Conservation (phyloP, 352 stramenopile genomes). For the Phytophthora lateralis region DNA sequence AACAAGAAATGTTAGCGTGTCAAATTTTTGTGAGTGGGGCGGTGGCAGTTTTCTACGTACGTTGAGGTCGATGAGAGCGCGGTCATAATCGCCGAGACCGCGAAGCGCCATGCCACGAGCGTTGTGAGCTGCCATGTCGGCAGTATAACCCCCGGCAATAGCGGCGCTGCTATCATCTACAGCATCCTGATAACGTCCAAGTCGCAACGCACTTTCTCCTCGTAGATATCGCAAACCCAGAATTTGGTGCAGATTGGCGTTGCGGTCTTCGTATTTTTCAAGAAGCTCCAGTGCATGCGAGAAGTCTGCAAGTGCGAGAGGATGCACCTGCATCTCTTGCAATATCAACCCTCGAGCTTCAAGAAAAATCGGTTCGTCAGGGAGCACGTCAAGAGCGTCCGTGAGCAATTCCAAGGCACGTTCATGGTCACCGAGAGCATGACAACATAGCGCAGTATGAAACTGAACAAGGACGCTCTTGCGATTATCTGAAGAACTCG, state of each 20-base stretch:
- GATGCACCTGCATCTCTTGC: constrained; percentile 55
- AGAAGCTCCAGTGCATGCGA: constrained; percentile 37
- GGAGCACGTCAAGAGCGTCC: constrained; percentile 56
- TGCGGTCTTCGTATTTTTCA: constrained; percentile 25
- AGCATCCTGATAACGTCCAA: constrained; percentile 47
- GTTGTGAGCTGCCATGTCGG: constrained; percentile 57
- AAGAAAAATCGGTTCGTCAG: constrained; percentile 63
- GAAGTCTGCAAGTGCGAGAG: constrained; percentile 65
- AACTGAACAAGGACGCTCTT: constrained; percentile 69
- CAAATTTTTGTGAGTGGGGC: background rate
- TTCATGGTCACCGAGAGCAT: constrained; percentile 56
- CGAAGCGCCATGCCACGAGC: constrained; percentile 59
- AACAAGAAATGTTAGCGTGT: background rate
- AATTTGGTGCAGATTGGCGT: constrained; percentile 18
- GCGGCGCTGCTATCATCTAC: constrained; percentile 52
- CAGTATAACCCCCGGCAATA: constrained; percentile 30
- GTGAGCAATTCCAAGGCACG: constrained; percentile 52
- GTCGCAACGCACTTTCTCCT: constrained; percentile 48
- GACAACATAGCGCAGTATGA: constrained; percentile 62
- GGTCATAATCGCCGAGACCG: constrained; percentile 62
- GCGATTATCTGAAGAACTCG: constrained; percentile 16
- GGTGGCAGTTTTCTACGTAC: constrained; percentile 28
- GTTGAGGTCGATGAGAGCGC: constrained; percentile 59
- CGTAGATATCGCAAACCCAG: constrained; percentile 48
- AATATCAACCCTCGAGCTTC: constrained; percentile 62